Conservation (phyloP, 75 land plant species). For the Adiantum capillusveneris region DNA sequence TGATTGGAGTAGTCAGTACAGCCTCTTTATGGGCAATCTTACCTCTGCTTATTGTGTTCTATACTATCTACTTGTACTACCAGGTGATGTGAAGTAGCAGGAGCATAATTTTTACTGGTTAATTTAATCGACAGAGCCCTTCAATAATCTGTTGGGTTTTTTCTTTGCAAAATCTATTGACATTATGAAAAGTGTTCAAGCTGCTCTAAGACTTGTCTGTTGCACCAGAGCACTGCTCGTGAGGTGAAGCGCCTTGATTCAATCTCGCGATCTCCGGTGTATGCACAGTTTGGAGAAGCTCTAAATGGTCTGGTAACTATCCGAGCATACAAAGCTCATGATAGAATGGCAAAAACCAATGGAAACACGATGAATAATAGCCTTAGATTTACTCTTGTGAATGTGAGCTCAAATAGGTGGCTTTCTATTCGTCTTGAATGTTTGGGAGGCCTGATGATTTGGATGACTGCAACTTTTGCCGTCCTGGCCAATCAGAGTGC, state of each 20-base stretch:
- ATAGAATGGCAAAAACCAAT: slow-evolving; percentile 83
- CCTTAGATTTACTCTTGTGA: slow-evolving; percentile 72
- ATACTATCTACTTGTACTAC: slow-evolving; percentile 74
- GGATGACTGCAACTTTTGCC: slow-evolving; percentile 92
- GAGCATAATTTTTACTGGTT: not conserved
- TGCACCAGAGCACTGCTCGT: slow-evolving; percentile 72
- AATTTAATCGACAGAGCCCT: not conserved
- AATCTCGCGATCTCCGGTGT: slow-evolving; percentile 93
- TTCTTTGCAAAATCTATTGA: not conserved
- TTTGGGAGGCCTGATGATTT: slow-evolving; percentile 93
- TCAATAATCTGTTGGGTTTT: no score
- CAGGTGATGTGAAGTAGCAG: slow-evolving; percentile 40
- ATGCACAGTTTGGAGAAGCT: slow-evolving; percentile 99
- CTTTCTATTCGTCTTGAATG: slow-evolving; percentile 74
- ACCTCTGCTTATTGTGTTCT: slow-evolving; percentile 83
- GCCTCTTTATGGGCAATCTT: slow-evolving; percentile 94
- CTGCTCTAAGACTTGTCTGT: slow-evolving; percentile 2
- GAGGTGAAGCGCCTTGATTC: slow-evolving; percentile 95
- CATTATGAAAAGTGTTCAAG: no score
- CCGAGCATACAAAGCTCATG: slow-evolving; percentile 95
- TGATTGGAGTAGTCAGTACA: slow-evolving; percentile 92
- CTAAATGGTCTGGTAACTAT: slow-evolving; percentile 87
- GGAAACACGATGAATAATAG: slow-evolving; percentile 95
- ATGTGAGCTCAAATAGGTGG: slow-evolving; percentile 89
- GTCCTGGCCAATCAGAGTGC: slow-evolving; percentile 79